phyloP scores from a whole-genome alignment of 139 green algal genomes.

The Picochlorum sp. region DNA sequence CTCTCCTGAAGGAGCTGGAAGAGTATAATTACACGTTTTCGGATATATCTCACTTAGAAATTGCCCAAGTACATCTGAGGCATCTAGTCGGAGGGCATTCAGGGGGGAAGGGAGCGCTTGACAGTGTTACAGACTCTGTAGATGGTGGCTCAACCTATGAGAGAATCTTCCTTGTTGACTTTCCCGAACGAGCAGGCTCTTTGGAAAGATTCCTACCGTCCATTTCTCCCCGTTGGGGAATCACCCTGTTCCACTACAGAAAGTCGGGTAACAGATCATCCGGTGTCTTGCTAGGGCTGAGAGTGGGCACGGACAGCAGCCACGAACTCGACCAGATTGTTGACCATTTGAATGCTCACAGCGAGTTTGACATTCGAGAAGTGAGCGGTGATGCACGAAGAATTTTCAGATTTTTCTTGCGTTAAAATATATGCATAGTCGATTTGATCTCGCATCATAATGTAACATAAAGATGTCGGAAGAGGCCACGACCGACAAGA shows the following conservation, averaged over 20 bases:
- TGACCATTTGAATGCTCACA: conserved; percentile 15
- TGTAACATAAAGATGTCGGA: too few relatives aligned
- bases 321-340: conserved; percentile 24
- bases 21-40: conserved; percentile 44
- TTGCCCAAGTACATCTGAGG: conserved; percentile 73
- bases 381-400: conserved; percentile 43
- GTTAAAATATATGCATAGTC: background rate
- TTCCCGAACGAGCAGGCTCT: conserved; percentile 84
- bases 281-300: conserved; percentile 69
- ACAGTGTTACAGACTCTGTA: background rate
- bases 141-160: conserved; percentile 43
- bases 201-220: conserved; percentile 72
- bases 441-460: too few relatives aligned
- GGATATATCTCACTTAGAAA: conserved; percentile 64
- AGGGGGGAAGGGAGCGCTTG: conserved; percentile 18
- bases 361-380: conserved; percentile 59
- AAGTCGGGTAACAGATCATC: conserved; percentile 43
- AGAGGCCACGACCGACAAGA: too few relatives aligned
- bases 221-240: conserved; percentile 72
- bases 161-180: conserved; percentile 69
- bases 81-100: conserved; percentile 72
- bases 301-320: conserved; percentile 16
- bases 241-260: conserved; percentile 98
- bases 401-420: conserved; percentile 77
- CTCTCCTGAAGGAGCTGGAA: conserved; percentile 56